Evolutionary conservation across 495 filamentous ascomycete species (phyloP).

Genomic region (Aspergillus nanangensis): DNA sequence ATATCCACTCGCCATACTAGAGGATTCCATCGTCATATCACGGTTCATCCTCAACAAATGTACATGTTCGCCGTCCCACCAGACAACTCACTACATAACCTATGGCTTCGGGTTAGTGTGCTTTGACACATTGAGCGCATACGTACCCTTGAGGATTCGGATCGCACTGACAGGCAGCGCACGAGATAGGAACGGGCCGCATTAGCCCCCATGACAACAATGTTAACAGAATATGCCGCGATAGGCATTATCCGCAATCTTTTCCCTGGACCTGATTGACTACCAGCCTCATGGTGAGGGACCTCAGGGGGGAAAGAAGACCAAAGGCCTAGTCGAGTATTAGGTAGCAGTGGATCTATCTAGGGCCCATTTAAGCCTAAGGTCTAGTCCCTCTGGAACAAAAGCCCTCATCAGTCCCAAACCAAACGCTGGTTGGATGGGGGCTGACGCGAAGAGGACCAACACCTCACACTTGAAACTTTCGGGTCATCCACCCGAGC

Average conservation of each 20-base stretch:
- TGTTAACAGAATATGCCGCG: no score
- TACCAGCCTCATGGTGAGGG: neutral
- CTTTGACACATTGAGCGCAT: neutral
- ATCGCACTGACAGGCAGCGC: neutral
- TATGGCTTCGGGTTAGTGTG: no score
- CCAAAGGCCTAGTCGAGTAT: neutral
- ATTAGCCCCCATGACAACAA: neutral
- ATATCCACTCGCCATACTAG: no score
- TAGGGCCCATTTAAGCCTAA: neutral
- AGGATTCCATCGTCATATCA: no score
- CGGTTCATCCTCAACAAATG: no score
- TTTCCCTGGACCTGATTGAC: neutral
- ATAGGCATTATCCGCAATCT: no score
- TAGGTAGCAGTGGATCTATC: neutral
- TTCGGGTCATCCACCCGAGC: neutral
- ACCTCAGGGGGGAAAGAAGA: neutral
- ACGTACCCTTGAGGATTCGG: conserved; percentile 1
- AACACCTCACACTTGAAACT: neutral
- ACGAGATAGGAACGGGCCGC: neutral
- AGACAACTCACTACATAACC: conserved; percentile 5
- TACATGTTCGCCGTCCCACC: neutral
- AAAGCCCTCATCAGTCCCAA: neutral
- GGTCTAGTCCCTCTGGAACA: neutral
- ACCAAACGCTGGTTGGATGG: neutral
- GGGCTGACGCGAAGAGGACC: neutral